Conservation (phyloP, 2,329 filamentous ascomycete genomes). For the Epichloe brachyelytri region DNA sequence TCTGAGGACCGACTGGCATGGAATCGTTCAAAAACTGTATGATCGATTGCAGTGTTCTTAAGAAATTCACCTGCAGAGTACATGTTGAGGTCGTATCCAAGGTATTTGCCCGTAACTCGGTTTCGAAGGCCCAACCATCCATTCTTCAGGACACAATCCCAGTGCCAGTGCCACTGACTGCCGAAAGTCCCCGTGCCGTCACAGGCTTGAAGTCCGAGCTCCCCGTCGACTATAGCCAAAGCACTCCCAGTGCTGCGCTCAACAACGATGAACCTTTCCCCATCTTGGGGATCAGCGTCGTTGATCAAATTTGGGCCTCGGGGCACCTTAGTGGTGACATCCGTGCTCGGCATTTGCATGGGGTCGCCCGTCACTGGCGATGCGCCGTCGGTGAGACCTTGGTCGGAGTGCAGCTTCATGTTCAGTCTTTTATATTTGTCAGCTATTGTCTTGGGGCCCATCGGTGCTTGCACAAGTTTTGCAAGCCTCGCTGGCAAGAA, state of each 20-base stretch:
- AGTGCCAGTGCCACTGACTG: neutral
- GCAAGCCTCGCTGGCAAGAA: too few species aligned
- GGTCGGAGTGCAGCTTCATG: too few species aligned
- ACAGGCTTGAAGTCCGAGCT: neutral
- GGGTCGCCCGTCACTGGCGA: too few species aligned
- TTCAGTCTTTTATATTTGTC: too few species aligned
- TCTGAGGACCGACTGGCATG: neutral
- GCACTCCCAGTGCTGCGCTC: neutral
- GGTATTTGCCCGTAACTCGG: neutral
- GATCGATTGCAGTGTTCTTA: too few species aligned
- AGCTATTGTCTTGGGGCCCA: too few species aligned
- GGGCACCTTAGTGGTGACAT: too few species aligned
- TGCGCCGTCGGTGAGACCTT: too few species aligned
- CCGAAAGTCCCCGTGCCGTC: neutral
- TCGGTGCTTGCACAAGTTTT: too few species aligned
- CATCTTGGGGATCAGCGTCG: neutral
- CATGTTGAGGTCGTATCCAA: neutral
- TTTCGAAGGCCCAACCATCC: neutral
- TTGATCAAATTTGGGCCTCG: too few species aligned
- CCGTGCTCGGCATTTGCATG: neutral
- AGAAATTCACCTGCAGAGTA: fast-evolving
- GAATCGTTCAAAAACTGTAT: fast-evolving
- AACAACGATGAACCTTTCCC: neutral
- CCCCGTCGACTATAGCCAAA: neutral
- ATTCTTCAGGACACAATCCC: fast-evolving